A percentile compares a stretch with the other conserved stretches of the same genome.
phyloP scores from a whole-genome alignment of 345 rosid species.

The Capsella bursapastoris region DNA sequence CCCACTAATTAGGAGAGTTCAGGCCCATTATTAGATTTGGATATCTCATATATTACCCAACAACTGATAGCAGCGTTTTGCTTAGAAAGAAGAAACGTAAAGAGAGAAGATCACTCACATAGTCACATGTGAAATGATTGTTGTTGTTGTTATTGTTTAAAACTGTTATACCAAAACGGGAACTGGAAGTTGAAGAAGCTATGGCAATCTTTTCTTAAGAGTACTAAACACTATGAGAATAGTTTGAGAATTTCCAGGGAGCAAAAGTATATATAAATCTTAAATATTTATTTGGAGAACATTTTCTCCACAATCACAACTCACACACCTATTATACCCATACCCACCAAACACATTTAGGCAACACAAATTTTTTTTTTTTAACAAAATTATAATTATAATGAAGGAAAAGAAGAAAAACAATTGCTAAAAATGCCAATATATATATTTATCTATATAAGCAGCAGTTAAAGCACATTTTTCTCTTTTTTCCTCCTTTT shows the following conservation, averaged over 20 bases:
- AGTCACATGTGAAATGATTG: neutral
- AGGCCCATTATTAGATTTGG: neutral
- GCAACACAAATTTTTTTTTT: neutral
- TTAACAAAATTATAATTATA: neutral
- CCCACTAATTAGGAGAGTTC: neutral
- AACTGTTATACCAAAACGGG: no score
- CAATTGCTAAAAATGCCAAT: slow-evolving; percentile 32
- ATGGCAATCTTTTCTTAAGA: neutral
- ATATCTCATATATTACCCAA: neutral
- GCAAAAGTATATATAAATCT: neutral
- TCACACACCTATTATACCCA: slow-evolving; percentile 17
- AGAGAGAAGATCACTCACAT: no score
- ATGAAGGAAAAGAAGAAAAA: neutral
- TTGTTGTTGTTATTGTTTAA: no score
- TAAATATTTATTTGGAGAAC: slow-evolving; percentile 7
- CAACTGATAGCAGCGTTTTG: neutral
- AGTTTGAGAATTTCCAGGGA: neutral
- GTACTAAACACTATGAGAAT: neutral
- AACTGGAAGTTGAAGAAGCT: no score
- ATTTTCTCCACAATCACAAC: slow-evolving; percentile 19
- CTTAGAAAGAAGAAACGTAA: no score
- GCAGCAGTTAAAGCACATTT: slow-evolving; percentile 28
- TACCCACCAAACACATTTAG: neutral
- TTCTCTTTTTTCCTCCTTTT: neutral
- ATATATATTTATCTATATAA: slow-evolving; percentile 26